Evolutionary conservation across 2,329 filamentous ascomycete species (phyloP).

Genomic region (Aaosphaeria arxii): DNA sequence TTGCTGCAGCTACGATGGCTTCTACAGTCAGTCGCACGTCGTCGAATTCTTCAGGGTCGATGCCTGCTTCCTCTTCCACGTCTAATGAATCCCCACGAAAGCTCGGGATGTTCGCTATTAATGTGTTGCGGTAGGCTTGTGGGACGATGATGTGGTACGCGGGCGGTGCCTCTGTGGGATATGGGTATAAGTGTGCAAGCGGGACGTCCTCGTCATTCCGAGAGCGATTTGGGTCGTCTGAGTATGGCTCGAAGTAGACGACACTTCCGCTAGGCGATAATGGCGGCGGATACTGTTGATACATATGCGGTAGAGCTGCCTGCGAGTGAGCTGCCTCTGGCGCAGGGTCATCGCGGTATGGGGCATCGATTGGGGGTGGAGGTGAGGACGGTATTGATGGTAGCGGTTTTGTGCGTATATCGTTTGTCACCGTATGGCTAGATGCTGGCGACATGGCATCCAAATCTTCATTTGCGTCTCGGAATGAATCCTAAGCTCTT

Average conservation of each 20-base stretch:
- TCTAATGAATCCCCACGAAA: not conserved
- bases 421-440: too few relatives aligned
- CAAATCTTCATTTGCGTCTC: conserved; percentile 12
- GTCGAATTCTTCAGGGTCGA: conserved; percentile 10
- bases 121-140: conserved; percentile 22
- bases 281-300: not conserved
- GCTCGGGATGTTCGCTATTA: conserved; percentile 19
- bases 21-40: conserved; percentile 24
- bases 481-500: conserved; percentile 3
- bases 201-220: conserved; percentile 22
- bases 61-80: conserved; percentile 13
- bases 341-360: conserved; percentile 15
- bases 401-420: conserved; percentile 7
- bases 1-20: conserved; percentile 8
- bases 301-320: not conserved
- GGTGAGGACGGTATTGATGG: conserved; percentile 4
- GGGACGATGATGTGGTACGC: conserved; percentile 22
- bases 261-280: not conserved
- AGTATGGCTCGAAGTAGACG: conserved; percentile 6
- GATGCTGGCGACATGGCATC: conserved; percentile 8
- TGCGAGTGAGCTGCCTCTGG: conserved; percentile 2
- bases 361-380: not conserved
- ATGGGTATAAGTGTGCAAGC: conserved; percentile 22
- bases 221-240: conserved; percentile 4
- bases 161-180: conserved; percentile 24